Evolutionary conservation across 2,329 filamentous ascomycete species (phyloP).

Genomic region (Penicillium sp.): DNA sequence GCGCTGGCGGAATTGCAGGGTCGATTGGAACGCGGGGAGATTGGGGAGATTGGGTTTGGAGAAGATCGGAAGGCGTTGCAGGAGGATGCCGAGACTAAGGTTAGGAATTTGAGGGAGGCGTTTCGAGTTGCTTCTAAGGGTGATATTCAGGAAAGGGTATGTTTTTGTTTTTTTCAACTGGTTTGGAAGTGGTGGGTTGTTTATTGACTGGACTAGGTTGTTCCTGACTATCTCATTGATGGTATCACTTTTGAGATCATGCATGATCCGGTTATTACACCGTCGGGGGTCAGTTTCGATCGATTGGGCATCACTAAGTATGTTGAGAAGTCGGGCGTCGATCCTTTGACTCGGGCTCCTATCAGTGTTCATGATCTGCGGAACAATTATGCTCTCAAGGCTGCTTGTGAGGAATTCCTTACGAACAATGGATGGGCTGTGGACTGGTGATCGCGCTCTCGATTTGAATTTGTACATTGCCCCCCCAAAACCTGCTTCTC

Average conservation of each 20-base stretch:
- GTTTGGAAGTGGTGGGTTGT: neutral
- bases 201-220: constrained; percentile 34
- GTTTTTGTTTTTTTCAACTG: constrained; percentile 11
- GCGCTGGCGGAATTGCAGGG: constrained; percentile 38
- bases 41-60: constrained; percentile 64
- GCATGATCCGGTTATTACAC: constrained; percentile 55
- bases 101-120: constrained; percentile 45
- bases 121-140: constrained; percentile 44
- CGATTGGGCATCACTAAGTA: constrained; percentile 82
- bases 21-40: constrained; percentile 38
- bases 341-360: constrained; percentile 80
- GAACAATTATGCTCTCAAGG: constrained; percentile 76
- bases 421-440: constrained; percentile 87
- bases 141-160: constrained; percentile 44
- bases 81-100: constrained; percentile 49
- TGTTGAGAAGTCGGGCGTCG: constrained; percentile 68
- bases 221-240: constrained; percentile 50
- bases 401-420: constrained; percentile 82
- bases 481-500: neutral
- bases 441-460: constrained; percentile 63
- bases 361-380: constrained; percentile 68
- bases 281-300: constrained; percentile 88
- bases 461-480: neutral
- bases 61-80: constrained; percentile 62
- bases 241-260: constrained; percentile 52